Evolutionary conservation across 306 rosid genomes (phyloP), one percentile per base, ranked within the genome.

Genomic region (Dryas alaskensis): DNA sequence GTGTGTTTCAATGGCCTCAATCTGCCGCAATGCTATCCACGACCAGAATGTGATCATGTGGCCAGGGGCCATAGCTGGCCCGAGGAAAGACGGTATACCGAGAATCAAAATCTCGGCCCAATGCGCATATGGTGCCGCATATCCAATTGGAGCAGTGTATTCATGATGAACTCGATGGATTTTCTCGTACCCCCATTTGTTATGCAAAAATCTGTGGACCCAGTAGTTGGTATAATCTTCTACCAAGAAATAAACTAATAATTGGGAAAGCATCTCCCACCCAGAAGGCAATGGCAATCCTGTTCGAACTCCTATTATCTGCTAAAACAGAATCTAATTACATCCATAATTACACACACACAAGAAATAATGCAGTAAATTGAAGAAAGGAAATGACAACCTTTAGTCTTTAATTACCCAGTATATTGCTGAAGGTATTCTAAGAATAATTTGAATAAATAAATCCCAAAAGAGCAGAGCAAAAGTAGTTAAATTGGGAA

Each of bases 1-100:
- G 72, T 93, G 98, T 2, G 90, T 87, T 7, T 93, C 96, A 55
- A 93, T 83, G 25, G 98, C 96, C 85, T 93, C 98, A 17, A 90
- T 66, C 70, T 89, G 97, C 55, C 97, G 78, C 72, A 93, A 73
- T 63, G 90, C 81, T 53, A 93, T 86, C 98, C 97, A 93, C 37
- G 87, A 49, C 98, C 98, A 90, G 82, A 86, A 90, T 6, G 96
- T 90, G 73, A 81, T 65, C 76, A 89, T 86, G 80, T 93, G 98
- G 1, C 98, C 93, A 64, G 98, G 98, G 72, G 77, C 87, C 25
- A 93, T 69, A 6, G 89, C 92, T 5, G 98, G 98, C 48, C 96
- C 97, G 3, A 90, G 84, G 76, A 93, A 89, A 49, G 97, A 77
- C 8, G 98, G 96, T 74, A 87, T 68, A 11, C 98, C 97, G 16